Base-by-base conservation (phyloP, 2,329 filamentous ascomycete species). In the Aureobasidium sp. region DNA sequence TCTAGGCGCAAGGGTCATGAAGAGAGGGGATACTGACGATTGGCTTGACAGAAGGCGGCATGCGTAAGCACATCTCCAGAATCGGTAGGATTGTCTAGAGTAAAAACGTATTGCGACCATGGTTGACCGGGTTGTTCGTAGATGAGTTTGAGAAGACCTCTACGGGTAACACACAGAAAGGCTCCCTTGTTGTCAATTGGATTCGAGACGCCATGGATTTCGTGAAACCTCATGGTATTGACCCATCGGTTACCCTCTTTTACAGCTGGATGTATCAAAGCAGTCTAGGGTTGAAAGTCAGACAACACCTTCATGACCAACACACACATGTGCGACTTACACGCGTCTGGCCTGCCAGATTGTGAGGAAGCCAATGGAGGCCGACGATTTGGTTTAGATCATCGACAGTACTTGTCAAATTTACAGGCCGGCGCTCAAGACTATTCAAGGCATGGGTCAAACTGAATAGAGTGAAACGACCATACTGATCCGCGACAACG, bases 301-400 rank as follows among this genome's bases (percentile, higher is more conserved):
- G 63, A 64, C 64, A 34, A 60, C 36, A n/a, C 13, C 27, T 51
- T 21, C 3, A 62, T 34, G 5, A 25, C 11, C 11, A 53, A 21
- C n/a, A 54, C 37, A 30, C 29, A 6, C 4, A 37, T 7, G n/a
- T 27, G 13, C 64, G 21, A 21, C 68, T 65, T 61, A 72, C 70
- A 51, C 64, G 66, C 50, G 68, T 68, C 49, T 73, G 71, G 29
- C 64, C 63, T 1, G 44, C 32, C 25, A 69, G 77, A 39, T 73
- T 73, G 16, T 78, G 70, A 16, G 75, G 71, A 60, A 97, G 78
- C 94, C 94, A 99, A 74, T 90, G 88, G 71, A 91, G 83, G 3
- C 93, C 94, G 7, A 95, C 90, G 5, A 96, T 79, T 54, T 86
- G 84, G 66, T 88, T 85, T 41, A 90, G 79, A 71, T 96, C 90